Conservation (phyloP, 768 basidiomycete genomes). For the Phylloporus scabripes region DNA sequence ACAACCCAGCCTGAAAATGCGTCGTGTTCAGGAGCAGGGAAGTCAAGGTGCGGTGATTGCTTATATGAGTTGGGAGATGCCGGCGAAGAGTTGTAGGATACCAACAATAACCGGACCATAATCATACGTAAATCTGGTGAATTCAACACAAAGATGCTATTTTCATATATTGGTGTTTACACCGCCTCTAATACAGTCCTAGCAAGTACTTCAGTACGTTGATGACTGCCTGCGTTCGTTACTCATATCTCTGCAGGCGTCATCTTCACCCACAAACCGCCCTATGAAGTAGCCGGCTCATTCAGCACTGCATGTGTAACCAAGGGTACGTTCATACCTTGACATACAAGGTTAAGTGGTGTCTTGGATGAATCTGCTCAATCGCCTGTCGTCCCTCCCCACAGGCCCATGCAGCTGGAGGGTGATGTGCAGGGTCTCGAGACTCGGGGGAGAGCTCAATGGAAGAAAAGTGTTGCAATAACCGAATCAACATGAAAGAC, state of each 20-base stretch:
- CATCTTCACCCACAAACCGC: constrained; percentile 46
- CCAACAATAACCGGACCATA: neutral
- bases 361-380: constrained; percentile 24
- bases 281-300: constrained; percentile 21
- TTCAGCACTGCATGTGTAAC: neutral
- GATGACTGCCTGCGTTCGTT: neutral
- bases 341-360: constrained; percentile 32
- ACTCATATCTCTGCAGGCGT: constrained; percentile 20
- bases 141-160: neutral
- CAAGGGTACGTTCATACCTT: constrained; percentile 27
- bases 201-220: neutral
- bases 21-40: neutral
- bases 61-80: neutral
- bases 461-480: constrained; percentile 26
- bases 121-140: neutral
- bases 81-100: neutral
- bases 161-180: neutral
- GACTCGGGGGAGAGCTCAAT: constrained; percentile 23
- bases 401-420: constrained; percentile 26
- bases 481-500: constrained; percentile 30
- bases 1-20: neutral
- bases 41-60: neutral
- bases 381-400: constrained; percentile 22
- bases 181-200: neutral
- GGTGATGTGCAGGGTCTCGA: constrained; percentile 21